phyloP scores from a whole-genome alignment of 805 yeast genomes.

The Wickerhamiella nectarea region DNA sequence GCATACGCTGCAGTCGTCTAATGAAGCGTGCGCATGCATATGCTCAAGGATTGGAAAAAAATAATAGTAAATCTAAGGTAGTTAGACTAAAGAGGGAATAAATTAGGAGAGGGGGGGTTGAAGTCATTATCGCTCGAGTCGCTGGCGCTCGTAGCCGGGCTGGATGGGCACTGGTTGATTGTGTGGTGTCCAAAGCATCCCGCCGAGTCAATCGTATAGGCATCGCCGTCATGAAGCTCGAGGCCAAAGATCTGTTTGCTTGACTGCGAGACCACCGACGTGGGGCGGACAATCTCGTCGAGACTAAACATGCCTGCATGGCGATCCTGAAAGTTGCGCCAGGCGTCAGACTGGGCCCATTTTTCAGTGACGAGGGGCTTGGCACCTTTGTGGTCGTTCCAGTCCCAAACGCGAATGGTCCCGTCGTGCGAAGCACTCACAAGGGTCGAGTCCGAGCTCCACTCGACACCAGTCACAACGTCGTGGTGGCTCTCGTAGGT shows the following conservation, averaged over 20 bases:
- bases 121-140: slow-evolving; percentile 13
- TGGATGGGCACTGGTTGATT: slow-evolving; percentile 9
- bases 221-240: slow-evolving; percentile 15
- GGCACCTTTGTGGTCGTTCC: slow-evolving; percentile 16
- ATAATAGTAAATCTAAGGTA: no score
- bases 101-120: slow-evolving; percentile 12
- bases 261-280: slow-evolving; percentile 19
- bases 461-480: slow-evolving; percentile 42
- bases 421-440: slow-evolving; percentile 55
- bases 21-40: no score
- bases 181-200: slow-evolving; percentile 26
- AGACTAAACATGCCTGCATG: slow-evolving; percentile 13
- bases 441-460: slow-evolving; percentile 41
- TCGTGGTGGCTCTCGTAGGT: slow-evolving; percentile 44
- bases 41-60: no score
- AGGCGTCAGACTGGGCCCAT: slow-evolving; percentile 13
- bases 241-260: slow-evolving; percentile 21
- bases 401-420: slow-evolving; percentile 53
- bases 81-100: slow-evolving; percentile 2
- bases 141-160: slow-evolving; percentile 9
- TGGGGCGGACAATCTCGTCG: slow-evolving; percentile 1
- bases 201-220: slow-evolving; percentile 23
- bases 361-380: background rate
- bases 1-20: no score
- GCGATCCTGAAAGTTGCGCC: slow-evolving; percentile 23